phyloP scores from a whole-genome alignment of 1,139 yeast genomes.

The Hansenula sp. region DNA sequence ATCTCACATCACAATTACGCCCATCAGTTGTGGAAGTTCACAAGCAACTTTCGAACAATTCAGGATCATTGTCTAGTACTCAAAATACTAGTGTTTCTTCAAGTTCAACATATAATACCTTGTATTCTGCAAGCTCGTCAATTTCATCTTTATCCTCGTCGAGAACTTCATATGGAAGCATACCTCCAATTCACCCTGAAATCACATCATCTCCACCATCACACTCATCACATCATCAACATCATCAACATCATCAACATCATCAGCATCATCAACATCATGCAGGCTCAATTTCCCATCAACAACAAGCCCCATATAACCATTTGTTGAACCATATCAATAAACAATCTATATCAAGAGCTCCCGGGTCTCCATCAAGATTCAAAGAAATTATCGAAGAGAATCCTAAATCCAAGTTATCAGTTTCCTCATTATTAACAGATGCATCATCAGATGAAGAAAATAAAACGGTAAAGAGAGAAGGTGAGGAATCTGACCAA shows the following conservation, averaged over 20 bases:
- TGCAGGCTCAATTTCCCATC: not conserved
- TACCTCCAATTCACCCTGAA: not conserved
- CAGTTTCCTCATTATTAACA: slow-evolving; percentile 1
- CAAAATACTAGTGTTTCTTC: slow-evolving; percentile 17
- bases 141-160: slow-evolving; percentile 19
- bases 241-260: not conserved
- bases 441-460: not conserved
- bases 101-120: slow-evolving; percentile 16
- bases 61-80: not conserved
- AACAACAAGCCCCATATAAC: not conserved
- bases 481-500: not conserved
- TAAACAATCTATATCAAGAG: not conserved
- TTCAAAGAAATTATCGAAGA: not conserved
- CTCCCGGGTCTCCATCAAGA: not conserved
- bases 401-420: slow-evolving; percentile 1
- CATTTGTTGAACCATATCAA: not conserved
- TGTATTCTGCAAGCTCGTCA: slow-evolving; percentile 21
- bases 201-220: too few species aligned
- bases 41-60: not conserved
- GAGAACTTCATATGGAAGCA: slow-evolving; percentile 16
- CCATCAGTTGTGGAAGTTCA: slow-evolving; percentile 43
- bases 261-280: not conserved
- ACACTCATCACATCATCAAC: not conserved
- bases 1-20: slow-evolving; percentile 32
- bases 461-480: not conserved